phyloP scores from a whole-genome alignment of 1,284 basidiomycete genomes.

The Fomitopsis betulina region DNA sequence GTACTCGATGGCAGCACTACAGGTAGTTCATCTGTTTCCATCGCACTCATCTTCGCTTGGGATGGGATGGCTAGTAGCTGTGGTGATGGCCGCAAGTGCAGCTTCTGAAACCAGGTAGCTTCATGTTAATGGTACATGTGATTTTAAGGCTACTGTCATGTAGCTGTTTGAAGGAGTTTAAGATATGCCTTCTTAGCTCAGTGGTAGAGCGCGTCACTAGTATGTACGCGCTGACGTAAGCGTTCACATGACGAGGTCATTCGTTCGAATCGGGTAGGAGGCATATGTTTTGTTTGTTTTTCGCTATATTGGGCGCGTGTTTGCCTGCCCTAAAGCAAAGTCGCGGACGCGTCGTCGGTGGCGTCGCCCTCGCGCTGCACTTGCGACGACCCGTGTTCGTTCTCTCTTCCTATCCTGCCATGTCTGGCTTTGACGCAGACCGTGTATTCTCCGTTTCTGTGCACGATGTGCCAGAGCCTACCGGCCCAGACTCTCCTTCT shows the following conservation, averaged over 20 bases:
- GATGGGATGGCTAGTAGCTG: neutral
- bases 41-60: slow-evolving; percentile 46
- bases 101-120: too few relatives aligned
- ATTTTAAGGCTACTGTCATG: too few relatives aligned
- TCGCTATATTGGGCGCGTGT: slow-evolving; percentile 18
- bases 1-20: slow-evolving; percentile 67
- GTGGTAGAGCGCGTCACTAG: neutral
- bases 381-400: neutral
- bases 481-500: slow-evolving; percentile 65
- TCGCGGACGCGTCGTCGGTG: slow-evolving; percentile 11
- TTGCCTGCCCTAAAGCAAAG: slow-evolving; percentile 28
- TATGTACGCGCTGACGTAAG: neutral
- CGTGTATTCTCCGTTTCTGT: slow-evolving; percentile 77
- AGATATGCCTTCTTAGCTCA: neutral
- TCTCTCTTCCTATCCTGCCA: slow-evolving; percentile 14
- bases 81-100: neutral
- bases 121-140: too few relatives aligned
- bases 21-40: slow-evolving; percentile 73
- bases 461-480: slow-evolving; percentile 50
- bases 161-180: too few relatives aligned
- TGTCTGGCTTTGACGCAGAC: slow-evolving; percentile 74
- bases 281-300: neutral
- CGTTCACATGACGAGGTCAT: slow-evolving; percentile 14
- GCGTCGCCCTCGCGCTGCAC: slow-evolving; percentile 7
- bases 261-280: neutral